Conservation (phyloP, 208 protist species). For the Crithidia brevicula region DNA sequence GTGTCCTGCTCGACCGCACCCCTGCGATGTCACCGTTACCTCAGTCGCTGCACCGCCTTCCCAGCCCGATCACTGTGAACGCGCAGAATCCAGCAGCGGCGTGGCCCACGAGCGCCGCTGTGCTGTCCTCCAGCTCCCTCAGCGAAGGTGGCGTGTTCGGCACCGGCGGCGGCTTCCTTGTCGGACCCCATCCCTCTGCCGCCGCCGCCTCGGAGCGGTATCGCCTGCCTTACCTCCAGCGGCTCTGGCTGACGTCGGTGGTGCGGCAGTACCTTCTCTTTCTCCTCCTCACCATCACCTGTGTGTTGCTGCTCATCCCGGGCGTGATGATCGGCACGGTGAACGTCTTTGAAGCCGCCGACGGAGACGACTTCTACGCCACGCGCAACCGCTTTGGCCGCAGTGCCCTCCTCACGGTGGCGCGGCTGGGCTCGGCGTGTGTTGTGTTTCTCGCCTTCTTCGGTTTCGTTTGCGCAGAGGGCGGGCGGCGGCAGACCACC, state of each 20-base stretch:
- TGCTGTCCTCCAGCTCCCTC: neutral
- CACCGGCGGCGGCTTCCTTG: neutral
- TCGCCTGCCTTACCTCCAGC: constrained; percentile 40
- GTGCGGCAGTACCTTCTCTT: constrained; percentile 50
- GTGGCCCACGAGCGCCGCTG: neutral
- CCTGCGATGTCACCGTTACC: neutral
- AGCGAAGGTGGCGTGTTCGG: constrained; percentile 2
- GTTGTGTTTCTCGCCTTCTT: constrained; percentile 19
- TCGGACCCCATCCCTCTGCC: too few relatives aligned
- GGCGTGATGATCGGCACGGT: constrained; percentile 31
- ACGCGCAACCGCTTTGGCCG: constrained; percentile 40
- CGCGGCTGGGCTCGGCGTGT: constrained; percentile 14
- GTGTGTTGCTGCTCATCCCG: constrained; percentile 36
- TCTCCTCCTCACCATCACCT: constrained; percentile 25
- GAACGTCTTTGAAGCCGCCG: constrained; percentile 40
- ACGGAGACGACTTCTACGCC: constrained; percentile 28
- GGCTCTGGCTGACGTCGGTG: constrained; percentile 50
- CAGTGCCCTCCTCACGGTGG: constrained; percentile 32
- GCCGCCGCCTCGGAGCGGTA: constrained; percentile 21
- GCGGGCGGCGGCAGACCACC: constrained; percentile 1
- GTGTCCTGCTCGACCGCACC: constrained; percentile 13
- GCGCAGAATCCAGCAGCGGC: neutral
- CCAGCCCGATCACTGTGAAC: neutral
- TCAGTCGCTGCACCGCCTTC: constrained; percentile 1
- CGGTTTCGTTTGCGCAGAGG: constrained; percentile 1